Conservation (phyloP, 371 early-diverging fungal species). For the Lichtheimia ramosa region DNA sequence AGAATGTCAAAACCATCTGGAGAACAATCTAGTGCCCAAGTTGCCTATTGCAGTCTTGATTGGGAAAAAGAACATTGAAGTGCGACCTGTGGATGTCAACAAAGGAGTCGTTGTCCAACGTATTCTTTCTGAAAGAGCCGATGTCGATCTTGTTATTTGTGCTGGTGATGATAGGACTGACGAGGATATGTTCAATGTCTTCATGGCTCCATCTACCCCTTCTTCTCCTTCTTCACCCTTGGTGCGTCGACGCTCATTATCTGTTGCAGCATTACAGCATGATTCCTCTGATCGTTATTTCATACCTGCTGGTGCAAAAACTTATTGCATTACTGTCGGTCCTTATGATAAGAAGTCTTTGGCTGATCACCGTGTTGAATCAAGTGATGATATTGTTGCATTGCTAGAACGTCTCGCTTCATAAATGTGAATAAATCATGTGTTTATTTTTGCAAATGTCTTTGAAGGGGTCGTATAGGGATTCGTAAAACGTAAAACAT, state of each 20-base stretch:
- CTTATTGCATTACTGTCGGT: conserved; percentile 76
- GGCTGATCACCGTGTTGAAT: conserved; percentile 77
- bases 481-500: neutral
- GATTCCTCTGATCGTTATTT: neutral
- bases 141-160: conserved; percentile 89
- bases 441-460: neutral
- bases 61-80: conserved; percentile 96
- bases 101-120: conserved; percentile 95
- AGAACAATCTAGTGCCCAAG: conserved; percentile 81
- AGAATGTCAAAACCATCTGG: conserved; percentile 89
- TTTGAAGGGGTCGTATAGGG: neutral
- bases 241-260: neutral
- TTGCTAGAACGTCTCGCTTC: conserved; percentile 5
- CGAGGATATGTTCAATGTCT: conserved; percentile 88
- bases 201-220: conserved; percentile 4
- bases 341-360: conserved; percentile 76
- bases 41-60: conserved; percentile 90
- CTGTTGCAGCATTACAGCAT: neutral
- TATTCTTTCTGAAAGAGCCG: conserved; percentile 54
- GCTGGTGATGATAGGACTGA: conserved; percentile 98
- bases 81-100: conserved; percentile 78
- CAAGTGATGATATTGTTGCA: conserved; percentile 49
- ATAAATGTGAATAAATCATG: neutral
- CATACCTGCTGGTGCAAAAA: conserved; percentile 11
- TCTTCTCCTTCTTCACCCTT: conserved; percentile 5